These are phyloP conservation scores for Globisporangium polare DNA, from an alignment of 352 stramenopile genomes.

Conservation along the genomic window DNA sequence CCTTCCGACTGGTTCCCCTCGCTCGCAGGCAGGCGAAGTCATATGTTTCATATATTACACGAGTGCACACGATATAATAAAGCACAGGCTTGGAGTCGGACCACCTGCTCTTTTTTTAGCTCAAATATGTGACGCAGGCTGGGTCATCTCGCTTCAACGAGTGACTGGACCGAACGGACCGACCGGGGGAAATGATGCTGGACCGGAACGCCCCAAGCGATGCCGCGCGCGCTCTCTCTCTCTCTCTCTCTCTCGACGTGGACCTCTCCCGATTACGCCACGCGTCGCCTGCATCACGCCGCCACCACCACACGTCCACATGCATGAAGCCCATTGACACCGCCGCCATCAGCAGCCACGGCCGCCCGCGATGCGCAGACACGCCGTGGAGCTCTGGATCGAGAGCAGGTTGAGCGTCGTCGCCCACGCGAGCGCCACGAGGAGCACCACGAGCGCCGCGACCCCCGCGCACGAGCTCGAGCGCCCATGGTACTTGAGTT, in stretches of 20 bases:
- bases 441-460: constrained; percentile 33
- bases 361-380: constrained; percentile 57
- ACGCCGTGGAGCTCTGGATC: constrained; percentile 59
- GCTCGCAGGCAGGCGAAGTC: background rate
- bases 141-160: constrained; percentile 21
- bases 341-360: constrained; percentile 37
- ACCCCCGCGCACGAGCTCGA: constrained; percentile 40
- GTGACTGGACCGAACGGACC: constrained; percentile 19
- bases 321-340: no score
- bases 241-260: background rate
- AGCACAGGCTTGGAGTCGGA: background rate
- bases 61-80: background rate
- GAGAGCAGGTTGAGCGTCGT: constrained; percentile 57
- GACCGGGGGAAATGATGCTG: no score
- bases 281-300: background rate
- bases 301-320: background rate
- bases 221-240: background rate
- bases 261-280: background rate
- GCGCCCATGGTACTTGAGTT: constrained; percentile 49
- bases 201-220: background rate
- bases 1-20: background rate
- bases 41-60: background rate
- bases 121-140: background rate
- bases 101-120: constrained; percentile 4
- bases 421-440: constrained; percentile 40